Percentiles rank a stretch among this genome's conserved stretches.
phyloP scores from a whole-genome alignment of 805 yeast genomes.

The Metschnikowia bowlesiae region DNA sequence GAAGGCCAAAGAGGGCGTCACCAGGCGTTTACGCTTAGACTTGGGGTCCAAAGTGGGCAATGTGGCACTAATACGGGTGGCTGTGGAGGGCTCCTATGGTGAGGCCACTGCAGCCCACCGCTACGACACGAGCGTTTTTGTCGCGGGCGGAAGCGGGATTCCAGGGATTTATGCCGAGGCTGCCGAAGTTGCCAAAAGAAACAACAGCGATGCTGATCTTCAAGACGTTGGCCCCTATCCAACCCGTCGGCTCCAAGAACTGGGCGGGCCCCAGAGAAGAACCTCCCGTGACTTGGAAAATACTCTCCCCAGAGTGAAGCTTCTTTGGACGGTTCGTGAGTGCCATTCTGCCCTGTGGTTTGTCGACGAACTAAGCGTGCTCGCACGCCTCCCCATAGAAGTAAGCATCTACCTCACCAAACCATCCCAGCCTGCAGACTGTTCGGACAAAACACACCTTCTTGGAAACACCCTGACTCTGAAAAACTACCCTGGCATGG shows the following conservation, averaged over 20 bases:
- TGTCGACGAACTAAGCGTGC: slow-evolving; percentile 35
- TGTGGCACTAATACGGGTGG: slow-evolving; percentile 23
- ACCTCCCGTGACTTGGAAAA: not conserved
- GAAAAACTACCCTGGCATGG: slow-evolving; percentile 1
- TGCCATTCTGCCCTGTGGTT: slow-evolving; percentile 49
- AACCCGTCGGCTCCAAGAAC: too few species aligned
- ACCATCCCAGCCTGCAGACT: not conserved
- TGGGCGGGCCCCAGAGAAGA: too few species aligned
- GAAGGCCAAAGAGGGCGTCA: slow-evolving; percentile 35
- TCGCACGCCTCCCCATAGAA: slow-evolving; percentile 26
- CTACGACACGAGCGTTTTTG: slow-evolving; percentile 27
- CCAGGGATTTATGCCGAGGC: slow-evolving; percentile 40
- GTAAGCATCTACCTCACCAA: slow-evolving; percentile 16
- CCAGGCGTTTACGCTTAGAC: slow-evolving; percentile 19
- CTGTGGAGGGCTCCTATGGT: slow-evolving; percentile 38
- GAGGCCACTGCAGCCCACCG: slow-evolving; percentile 29
- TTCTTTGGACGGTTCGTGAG: slow-evolving; percentile 64
- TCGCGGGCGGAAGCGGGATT: slow-evolving; percentile 41
- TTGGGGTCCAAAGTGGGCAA: slow-evolving; percentile 18
- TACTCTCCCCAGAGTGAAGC: slow-evolving; percentile 25
- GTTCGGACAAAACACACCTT: slow-evolving; percentile 8
- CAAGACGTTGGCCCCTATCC: too few species aligned
- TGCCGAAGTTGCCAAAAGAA: slow-evolving; percentile 3
- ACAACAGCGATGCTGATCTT: too few species aligned
- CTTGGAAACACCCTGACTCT: slow-evolving; percentile 12